phyloP scores from a whole-genome alignment of 345 rosid species.

The Stellera chamaejasme region DNA sequence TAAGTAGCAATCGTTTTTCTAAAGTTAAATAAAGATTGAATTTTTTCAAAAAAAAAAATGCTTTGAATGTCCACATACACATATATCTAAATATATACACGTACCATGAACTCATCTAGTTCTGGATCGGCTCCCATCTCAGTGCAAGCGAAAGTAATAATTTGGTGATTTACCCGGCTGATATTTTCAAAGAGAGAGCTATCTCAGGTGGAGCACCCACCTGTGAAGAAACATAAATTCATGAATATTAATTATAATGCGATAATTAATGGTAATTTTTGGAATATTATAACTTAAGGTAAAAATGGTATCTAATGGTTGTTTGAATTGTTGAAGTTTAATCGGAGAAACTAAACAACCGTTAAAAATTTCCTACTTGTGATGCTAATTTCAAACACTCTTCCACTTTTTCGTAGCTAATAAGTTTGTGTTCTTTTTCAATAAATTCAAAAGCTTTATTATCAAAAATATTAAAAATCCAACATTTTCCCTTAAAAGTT shows the following conservation, averaged over 20 bases:
- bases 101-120: conserved; percentile 66
- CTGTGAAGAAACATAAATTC: conserved; percentile 11
- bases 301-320: too few relatives aligned
- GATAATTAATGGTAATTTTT: neutral
- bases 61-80: neutral
- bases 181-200: conserved; percentile 43
- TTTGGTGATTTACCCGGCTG: conserved; percentile 22
- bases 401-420: too few relatives aligned
- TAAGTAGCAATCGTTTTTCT: neutral
- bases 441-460: too few relatives aligned
- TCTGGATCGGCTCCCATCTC: conserved; percentile 55
- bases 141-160: conserved; percentile 8
- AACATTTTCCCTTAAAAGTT: neutral
- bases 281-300: too few relatives aligned
- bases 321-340: neutral
- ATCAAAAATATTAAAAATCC: too few relatives aligned
- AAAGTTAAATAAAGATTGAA: neutral
- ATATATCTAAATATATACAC: too few relatives aligned
- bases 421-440: too few relatives aligned
- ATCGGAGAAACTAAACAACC: neutral
- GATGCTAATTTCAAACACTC: too few relatives aligned
- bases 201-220: conserved; percentile 55
- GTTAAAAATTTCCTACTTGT: neutral
- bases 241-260: neutral
- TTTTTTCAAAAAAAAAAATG: neutral